Evolutionary conservation across 1,139 yeast species (phyloP).

Genomic region (Hansenula anomala): DNA sequence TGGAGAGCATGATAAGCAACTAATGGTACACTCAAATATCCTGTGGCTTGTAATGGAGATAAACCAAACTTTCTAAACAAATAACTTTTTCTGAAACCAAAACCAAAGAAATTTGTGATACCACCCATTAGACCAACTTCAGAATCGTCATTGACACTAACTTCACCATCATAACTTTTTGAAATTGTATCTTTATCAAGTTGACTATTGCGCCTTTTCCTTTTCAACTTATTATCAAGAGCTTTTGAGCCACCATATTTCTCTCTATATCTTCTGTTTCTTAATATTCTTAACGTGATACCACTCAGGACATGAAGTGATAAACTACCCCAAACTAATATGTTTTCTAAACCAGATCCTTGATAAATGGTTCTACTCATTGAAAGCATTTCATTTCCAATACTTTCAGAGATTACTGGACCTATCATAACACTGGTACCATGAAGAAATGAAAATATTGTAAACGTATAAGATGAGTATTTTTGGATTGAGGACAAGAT

Average conservation of each 20-base stretch:
- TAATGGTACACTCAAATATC: constrained; percentile 47
- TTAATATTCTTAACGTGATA: constrained; percentile 37
- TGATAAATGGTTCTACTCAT: constrained; percentile 63
- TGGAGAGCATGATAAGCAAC: constrained; percentile 43
- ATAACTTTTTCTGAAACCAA: constrained; percentile 46
- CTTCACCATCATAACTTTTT: constrained; percentile 7
- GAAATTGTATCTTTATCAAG: constrained; percentile 18
- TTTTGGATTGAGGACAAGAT: constrained; percentile 36
- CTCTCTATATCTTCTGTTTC: constrained; percentile 27
- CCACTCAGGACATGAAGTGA: constrained; percentile 53
- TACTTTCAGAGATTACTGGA: constrained; percentile 45
- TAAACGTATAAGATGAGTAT: constrained; percentile 57
- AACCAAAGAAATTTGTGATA: constrained; percentile 41
- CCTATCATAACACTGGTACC: constrained; percentile 48
- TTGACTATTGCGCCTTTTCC: constrained; percentile 14
- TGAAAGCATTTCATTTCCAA: constrained; percentile 54
- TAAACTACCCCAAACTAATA: constrained; percentile 43
- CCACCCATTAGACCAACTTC: constrained; percentile 60
- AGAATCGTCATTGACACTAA: constrained; percentile 34
- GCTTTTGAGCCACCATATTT: constrained; percentile 18
- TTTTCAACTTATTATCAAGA: constrained; percentile 5
- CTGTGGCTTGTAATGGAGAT: constrained; percentile 54
- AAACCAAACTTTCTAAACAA: constrained; percentile 33
- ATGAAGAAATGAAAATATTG: constrained; percentile 57
- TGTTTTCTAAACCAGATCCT: constrained; percentile 43